Evolutionary conservation across 1,139 yeast species (phyloP), one percentile per base, ranked within the genome.

Genomic region (Debaryomycetaceae sp.): DNA sequence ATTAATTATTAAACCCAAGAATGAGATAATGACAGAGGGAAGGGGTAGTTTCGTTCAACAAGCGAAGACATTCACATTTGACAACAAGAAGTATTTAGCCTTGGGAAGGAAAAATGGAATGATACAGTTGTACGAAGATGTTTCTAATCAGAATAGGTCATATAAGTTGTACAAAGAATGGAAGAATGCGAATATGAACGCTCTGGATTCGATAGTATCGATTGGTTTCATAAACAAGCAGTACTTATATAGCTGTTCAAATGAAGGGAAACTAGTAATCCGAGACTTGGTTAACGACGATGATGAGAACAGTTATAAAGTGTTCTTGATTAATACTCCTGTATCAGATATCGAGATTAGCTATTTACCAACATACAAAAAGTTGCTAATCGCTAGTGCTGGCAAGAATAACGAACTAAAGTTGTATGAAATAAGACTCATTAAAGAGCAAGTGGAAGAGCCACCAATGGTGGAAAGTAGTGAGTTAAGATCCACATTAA

Each of bases 391-490:
- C 26, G 69, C 67, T 1, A 56, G 67, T 39, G 78, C 78, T 2
- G 81, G 81, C 3, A 68, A 72, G 45, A 69, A 73, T 40, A 65
- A 66, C 38, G 78, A 71, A 34, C 50, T 75, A 26, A 68, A 67
- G 41, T 38, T 59, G 19, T 67, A 65, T 41, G 56, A 55, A 13
- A 43, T 55, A 13, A 44, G 42, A 18, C 34, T 44, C 29, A 22
- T 8, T 8, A 22, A 22, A 3, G 26, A 22, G 11, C 16, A 18
- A 8, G 24, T n/a, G 11, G 22, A 16, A n/a, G 13, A 15, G 7
- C 16, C 22, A n/a, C 19, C 18, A n/a, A 26, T 24, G 11, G 11
- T 18, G n/a, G 33, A 19, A 8, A 31, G 29, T 15, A 31, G 36
- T 15, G 33, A 15, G 18, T 26, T 11, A 17, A 38, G 29, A 19